Conservation (phyloP, 1,284 basidiomycete species). For the Ustilago curta region DNA sequence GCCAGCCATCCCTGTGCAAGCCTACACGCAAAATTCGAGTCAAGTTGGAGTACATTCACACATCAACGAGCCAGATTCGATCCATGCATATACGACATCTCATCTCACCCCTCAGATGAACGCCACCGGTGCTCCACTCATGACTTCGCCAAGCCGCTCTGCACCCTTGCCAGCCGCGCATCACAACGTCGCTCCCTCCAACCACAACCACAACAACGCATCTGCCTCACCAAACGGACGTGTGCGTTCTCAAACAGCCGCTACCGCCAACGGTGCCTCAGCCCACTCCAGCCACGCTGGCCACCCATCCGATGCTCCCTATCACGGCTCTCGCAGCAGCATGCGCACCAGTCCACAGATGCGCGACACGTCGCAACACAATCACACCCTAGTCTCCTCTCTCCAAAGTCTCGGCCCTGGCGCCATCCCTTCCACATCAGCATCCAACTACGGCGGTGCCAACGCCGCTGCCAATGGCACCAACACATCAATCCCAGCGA, state of each 20-base stretch:
- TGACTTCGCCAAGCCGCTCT: conserved; percentile 37
- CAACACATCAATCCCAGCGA: conserved; percentile 8
- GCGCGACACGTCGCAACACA: conserved; percentile 39
- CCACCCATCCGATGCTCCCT: conserved; percentile 22
- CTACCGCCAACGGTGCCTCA: conserved; percentile 22
- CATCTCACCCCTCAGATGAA: conserved; percentile 17
- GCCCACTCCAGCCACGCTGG: conserved; percentile 17
- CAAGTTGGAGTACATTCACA: conserved; percentile 7
- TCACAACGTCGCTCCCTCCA: neutral
- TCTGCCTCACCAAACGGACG: conserved; percentile 40
- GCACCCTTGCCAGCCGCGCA: conserved; percentile 26
- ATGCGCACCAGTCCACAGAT: conserved; percentile 47
- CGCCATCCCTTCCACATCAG: conserved; percentile 16
- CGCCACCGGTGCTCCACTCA: conserved; percentile 16
- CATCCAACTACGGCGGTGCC: conserved; percentile 1
- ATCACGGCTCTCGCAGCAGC: conserved; percentile 36
- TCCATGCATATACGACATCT: conserved; percentile 1
- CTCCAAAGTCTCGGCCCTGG: conserved; percentile 24
- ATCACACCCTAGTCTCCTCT: conserved; percentile 19
- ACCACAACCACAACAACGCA: conserved; percentile 5
- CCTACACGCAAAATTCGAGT: conserved; percentile 6
- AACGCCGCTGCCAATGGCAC: conserved; percentile 20
- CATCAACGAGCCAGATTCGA: neutral
- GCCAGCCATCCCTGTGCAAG: conserved; percentile 35
- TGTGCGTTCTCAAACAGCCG: conserved; percentile 39